Evolutionary conservation across 129 eudicot species (phyloP).

Genomic region (Mikania micrantha): DNA sequence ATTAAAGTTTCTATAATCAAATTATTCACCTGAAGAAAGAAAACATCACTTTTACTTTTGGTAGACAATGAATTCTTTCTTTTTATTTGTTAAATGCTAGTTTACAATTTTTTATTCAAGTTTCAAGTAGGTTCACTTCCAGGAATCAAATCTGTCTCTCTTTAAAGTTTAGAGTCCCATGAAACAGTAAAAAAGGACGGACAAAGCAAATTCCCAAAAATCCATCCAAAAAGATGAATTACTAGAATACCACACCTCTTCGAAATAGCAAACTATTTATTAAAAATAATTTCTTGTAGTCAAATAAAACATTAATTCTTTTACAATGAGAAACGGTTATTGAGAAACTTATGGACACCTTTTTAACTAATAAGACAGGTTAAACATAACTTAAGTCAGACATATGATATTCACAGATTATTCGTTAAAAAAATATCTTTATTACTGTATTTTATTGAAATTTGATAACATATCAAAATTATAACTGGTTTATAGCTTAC

Average conservation of each 20-base stretch:
- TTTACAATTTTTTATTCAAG: background rate
- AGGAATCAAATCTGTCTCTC: slow-evolving; percentile 50
- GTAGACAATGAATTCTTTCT: background rate
- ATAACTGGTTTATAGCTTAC: no score
- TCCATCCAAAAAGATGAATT: slow-evolving; percentile 11
- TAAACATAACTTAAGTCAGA: no score
- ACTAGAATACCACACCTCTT: background rate
- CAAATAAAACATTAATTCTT: background rate
- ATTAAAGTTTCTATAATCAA: background rate
- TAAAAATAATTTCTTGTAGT: background rate
- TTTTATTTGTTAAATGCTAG: background rate
- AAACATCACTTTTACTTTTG: slow-evolving; percentile 1
- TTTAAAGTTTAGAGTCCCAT: no score
- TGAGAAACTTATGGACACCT: no score
- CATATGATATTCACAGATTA: no score
- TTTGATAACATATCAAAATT: no score
- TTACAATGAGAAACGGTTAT: no score
- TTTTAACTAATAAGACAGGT: no score
- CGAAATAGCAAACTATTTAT: background rate
- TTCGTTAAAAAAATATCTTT: no score
- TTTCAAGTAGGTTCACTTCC: background rate
- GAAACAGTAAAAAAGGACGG: slow-evolving; percentile 54
- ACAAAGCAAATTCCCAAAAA: slow-evolving; percentile 22
- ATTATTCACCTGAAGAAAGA: background rate
- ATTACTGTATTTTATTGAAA: no score